Base-by-base conservation (phyloP, 2,329 filamentous ascomycete genomes). In the Bipolaris cookei region DNA sequence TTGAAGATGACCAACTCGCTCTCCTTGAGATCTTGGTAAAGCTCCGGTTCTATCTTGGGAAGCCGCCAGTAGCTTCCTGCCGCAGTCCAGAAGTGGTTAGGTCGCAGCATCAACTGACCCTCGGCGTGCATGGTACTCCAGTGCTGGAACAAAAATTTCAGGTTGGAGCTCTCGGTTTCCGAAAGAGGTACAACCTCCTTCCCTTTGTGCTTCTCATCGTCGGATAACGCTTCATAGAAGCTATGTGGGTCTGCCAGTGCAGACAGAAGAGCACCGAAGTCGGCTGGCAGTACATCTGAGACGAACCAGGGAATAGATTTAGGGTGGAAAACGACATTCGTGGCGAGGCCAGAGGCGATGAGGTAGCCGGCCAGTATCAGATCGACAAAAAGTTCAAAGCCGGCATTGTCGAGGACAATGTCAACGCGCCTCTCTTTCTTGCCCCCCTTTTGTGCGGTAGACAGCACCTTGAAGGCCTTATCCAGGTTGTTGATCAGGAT, bases 231-330 rank as follows among this genome's bases (percentile, higher is more conserved):
- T 70, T 88, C 86, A 79, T 95, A 98, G 77, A 98, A 97, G 10
- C 78, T 69, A 66, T 89, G 87, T 0, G 95, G 91, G 65, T 88
- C 84, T 6, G 88, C 86, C n/a, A 99, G 84, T 4, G 90, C 91
- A 61, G 85, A 87, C 49, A 99, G 85, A 2, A 98, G 84, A n/a
- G 89, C 87, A 1, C 82, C 83, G 68, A 98, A 97, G 78, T 99
- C 95, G 38, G 81, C 83, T 0, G 94, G 93, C 10, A 97, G 78
- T 3, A 98, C 95, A 70, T 99, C 95, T 0, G 92, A 97, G 45
- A 99, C 95, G 73, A 98, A 99, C 95, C 95, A 99, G 0, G 95
- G 95, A 56, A 99, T 93, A 20, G 88, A 89, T 80, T 99, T 99
- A 49, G 95, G 93, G 71, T 97, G 93, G 8, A 99, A 84, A 18